Conservation (phyloP, 1,284 basidiomycete species). For the Neotropicomus parvogracilis region DNA sequence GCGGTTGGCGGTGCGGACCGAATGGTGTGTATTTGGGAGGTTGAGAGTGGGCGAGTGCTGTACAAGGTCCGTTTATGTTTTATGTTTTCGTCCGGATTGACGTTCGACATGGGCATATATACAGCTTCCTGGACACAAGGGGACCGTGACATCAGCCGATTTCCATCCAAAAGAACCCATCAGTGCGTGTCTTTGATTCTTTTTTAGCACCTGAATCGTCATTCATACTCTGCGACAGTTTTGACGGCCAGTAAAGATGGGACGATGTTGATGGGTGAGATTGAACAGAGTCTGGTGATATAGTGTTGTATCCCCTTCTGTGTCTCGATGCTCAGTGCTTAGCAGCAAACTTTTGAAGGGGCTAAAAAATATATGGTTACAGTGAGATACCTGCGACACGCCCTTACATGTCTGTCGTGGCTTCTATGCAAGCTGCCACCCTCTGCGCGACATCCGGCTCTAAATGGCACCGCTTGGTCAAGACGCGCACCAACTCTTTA, state of each 20-base stretch:
- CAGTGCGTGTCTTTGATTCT: constrained; percentile 45
- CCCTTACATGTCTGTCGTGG: constrained; percentile 5
- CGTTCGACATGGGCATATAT: not conserved
- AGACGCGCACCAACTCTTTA: constrained; percentile 19
- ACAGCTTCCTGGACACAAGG: constrained; percentile 89
- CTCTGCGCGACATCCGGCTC: constrained; percentile 23
- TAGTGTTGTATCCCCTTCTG: constrained; percentile 8
- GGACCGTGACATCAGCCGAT: constrained; percentile 86
- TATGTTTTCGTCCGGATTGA: not conserved
- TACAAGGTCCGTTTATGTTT: constrained; percentile 64
- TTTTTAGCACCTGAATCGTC: not conserved
- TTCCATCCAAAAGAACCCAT: constrained; percentile 93
- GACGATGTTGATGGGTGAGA: constrained; percentile 86
- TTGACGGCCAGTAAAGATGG: constrained; percentile 86
- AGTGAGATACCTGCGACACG: not conserved
- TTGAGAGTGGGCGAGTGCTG: constrained; percentile 76
- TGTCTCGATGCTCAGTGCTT: constrained; percentile 1
- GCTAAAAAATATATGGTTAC: not conserved
- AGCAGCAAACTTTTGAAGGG: not conserved
- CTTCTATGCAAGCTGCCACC: constrained; percentile 24
- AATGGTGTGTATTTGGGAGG: constrained; percentile 92
- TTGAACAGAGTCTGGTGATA: constrained; percentile 49
- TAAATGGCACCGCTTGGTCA: constrained; percentile 26
- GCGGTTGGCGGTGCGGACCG: constrained; percentile 79
- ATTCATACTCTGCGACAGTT: constrained; percentile 42